Base-by-base conservation (phyloP, 495 filamentous ascomycete genomes). In the Terfezia claveryi region DNA sequence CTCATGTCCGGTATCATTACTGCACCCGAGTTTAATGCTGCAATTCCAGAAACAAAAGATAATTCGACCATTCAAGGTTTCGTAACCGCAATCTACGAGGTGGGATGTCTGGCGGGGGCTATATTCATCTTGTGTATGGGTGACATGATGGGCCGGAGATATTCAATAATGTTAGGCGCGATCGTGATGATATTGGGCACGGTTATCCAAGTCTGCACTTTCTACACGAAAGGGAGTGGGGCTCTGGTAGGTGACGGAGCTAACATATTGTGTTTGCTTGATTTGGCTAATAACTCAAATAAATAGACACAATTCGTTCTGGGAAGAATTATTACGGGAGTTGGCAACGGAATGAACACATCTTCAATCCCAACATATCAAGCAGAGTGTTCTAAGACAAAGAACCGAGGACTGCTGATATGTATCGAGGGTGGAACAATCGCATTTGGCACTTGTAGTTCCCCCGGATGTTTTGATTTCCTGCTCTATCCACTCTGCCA, bases 1-100 rank as follows among this genome's bases (percentile, higher is more conserved):
- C 77, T 81, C 56, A 91, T 89, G 85, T 78, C 74, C 58, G 84
- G 85, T 54, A 88, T 91, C 61, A 87, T 89, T 58, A 80, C 78
- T 49, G 77, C 83, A 0, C 68, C 72, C 0, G 75, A 76, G 10
- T 92, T 92, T 71, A 80, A 80, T 66, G 59, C 75, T 32, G 71
- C 80, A 14, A 86, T 89, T 62, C 75, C 76, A 11, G 78, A 78
- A 46, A 83, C 81, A 1, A 73, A 72, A 52, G 68, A 72, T 59
- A 71, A 86, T 61, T 68, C 78, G 6, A 80, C 79, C 1, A 85
- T 85, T 77, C 82, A 88, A 64, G 85, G 82, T 36, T 70, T 83
- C 17, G 81, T 89, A 12, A 89, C 85, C 2, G 82, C 85, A 3
- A 83, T 92, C 49, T 91, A 88, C 64, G 83, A 88, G 61, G 73